phyloP scores from a whole-genome alignment of 2,329 filamentous ascomycete genomes.

The Delphinella strobiligena region DNA sequence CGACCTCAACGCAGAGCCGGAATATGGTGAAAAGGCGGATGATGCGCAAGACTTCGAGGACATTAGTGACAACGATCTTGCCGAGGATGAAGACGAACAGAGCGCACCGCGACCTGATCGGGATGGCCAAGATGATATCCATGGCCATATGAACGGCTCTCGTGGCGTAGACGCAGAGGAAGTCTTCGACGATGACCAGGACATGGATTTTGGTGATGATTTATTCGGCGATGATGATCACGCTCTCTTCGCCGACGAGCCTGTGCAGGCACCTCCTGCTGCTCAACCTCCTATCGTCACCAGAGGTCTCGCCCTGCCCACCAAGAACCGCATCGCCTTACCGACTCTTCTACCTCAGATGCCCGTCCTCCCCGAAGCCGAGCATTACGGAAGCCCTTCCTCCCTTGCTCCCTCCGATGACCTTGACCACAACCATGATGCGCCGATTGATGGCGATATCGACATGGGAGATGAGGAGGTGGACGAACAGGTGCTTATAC shows the following conservation, averaged over 20 bases:
- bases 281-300: conserved; percentile 2
- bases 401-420: background rate
- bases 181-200: conserved; percentile 41
- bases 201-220: conserved; percentile 45
- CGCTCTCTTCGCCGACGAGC: conserved; percentile 12
- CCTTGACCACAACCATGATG: background rate
- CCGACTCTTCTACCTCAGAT: conserved; percentile 8
- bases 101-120: conserved; percentile 9
- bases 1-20: conserved; percentile 24
- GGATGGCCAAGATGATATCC: conserved; percentile 12
- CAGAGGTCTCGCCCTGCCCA: conserved; percentile 19
- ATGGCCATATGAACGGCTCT: no score
- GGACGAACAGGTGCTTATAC: conserved; percentile 17
- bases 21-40: conserved; percentile 65
- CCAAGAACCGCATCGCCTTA: conserved; percentile 8
- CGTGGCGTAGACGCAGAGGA: conserved; percentile 36
- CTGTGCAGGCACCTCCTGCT: conserved; percentile 11
- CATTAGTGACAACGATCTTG: conserved; percentile 82
- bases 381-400: background rate
- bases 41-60: conserved; percentile 87
- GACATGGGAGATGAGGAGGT: conserved; percentile 17
- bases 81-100: conserved; percentile 55
- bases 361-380: background rate
- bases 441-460: conserved; percentile 7
- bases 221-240: conserved; percentile 52